Conservation (phyloP, 352 stramenopile species). For the Phytopythium cucurbitacearum region DNA sequence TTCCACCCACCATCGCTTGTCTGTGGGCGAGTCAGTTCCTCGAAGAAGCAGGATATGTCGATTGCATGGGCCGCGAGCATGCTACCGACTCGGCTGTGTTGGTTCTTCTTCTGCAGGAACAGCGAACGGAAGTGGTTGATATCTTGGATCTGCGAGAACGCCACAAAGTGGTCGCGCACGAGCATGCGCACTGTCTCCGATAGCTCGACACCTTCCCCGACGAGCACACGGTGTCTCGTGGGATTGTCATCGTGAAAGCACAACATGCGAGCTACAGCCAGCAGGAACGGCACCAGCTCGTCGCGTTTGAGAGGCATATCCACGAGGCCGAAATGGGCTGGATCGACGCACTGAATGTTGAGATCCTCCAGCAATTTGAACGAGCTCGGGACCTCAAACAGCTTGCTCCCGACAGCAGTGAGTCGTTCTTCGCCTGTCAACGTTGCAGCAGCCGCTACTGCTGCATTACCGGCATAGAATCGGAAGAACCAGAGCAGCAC, state of each 20-base stretch:
- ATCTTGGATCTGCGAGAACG: constrained; percentile 64
- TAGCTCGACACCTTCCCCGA: constrained; percentile 54
- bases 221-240: constrained; percentile 25
- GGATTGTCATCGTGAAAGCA: constrained; percentile 35
- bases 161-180: constrained; percentile 43
- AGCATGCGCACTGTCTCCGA: constrained; percentile 47
- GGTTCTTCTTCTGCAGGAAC: constrained; percentile 28
- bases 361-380: constrained; percentile 56
- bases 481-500: constrained; percentile 66
- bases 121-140: constrained; percentile 52
- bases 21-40: constrained; percentile 17
- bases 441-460: background rate
- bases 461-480: constrained; percentile 33
- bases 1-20: constrained; percentile 10
- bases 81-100: constrained; percentile 8
- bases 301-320: constrained; percentile 47
- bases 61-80: constrained; percentile 26
- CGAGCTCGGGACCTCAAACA: constrained; percentile 46
- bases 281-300: constrained; percentile 37
- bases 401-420: constrained; percentile 12
- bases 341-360: constrained; percentile 47
- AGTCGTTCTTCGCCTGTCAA: constrained; percentile 1
- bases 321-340: constrained; percentile 35
- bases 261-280: constrained; percentile 43
- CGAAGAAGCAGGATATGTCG: constrained; percentile 40